phyloP scores from a whole-genome alignment of 768 basidiomycete genomes.

The Hypholoma sublateritium region DNA sequence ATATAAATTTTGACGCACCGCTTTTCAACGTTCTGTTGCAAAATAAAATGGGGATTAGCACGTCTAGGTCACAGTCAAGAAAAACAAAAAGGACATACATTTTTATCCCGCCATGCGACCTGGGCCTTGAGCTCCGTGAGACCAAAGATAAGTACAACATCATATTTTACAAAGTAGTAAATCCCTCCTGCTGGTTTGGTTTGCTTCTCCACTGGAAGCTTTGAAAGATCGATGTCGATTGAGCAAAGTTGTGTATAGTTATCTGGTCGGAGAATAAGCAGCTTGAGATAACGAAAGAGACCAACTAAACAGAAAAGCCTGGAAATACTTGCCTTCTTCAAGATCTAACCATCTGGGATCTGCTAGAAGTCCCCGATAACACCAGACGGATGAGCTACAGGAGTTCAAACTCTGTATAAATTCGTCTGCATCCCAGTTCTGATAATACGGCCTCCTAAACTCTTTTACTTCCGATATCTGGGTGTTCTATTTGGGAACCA shows the following conservation, averaged over 20 bases:
- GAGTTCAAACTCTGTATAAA: conserved; percentile 8
- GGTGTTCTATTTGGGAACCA: conserved; percentile 32
- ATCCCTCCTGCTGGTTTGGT: conserved; percentile 5
- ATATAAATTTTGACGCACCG: too few species aligned
- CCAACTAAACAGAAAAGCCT: not conserved
- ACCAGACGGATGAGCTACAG: conserved; percentile 18
- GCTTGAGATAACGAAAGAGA: not conserved
- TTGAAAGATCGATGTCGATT: conserved; percentile 22
- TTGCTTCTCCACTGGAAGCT: conserved; percentile 13
- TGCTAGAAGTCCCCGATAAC: conserved; percentile 21
- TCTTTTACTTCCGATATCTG: conserved; percentile 43
- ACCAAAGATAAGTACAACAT: conserved; percentile 50
- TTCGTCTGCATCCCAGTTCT: conserved; percentile 11
- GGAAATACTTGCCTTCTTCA: conserved; percentile 23
- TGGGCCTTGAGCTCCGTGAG: conserved; percentile 53
- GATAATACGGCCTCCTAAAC: conserved; percentile 33
- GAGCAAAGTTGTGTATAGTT: conserved; percentile 29
- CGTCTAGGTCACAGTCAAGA: too few species aligned
- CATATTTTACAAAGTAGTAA: conserved; percentile 30
- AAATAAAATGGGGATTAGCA: too few species aligned
- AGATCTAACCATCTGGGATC: conserved; percentile 21
- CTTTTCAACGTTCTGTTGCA: too few species aligned
- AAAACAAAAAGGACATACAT: not conserved
- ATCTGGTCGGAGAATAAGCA: conserved; percentile 11
- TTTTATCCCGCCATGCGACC: conserved; percentile 44